These are phyloP conservation scores for Boletus subparvulus DNA, from an alignment of 768 basidiomycete species.

Conservation along the genomic window DNA sequence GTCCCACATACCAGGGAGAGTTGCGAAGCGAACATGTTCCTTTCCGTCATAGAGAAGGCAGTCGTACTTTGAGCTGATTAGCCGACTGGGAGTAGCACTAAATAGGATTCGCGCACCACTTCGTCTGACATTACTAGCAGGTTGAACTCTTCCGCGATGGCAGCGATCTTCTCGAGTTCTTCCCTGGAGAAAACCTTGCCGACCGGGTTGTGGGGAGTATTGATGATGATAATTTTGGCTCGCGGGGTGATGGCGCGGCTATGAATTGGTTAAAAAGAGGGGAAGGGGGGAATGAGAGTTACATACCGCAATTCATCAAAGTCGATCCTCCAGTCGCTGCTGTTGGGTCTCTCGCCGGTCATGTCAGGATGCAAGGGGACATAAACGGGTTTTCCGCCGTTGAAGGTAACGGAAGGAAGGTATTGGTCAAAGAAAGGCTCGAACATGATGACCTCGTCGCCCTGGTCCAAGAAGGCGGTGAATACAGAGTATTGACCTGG, in stretches of 20 bases:
- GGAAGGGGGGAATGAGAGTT: background rate
- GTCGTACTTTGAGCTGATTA: constrained; percentile 66
- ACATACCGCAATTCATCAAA: constrained; percentile 80
- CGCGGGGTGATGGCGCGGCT: constrained; percentile 83
- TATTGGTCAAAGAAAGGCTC: constrained; percentile 99
- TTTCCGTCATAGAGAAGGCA: constrained; percentile 85
- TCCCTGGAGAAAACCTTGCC: constrained; percentile 89
- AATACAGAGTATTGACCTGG: constrained; percentile 90
- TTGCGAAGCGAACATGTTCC: constrained; percentile 91
- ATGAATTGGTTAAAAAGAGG: constrained; percentile 3
- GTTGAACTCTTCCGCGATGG: constrained; percentile 87
- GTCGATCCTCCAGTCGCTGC: constrained; percentile 86
- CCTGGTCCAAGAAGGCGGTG: constrained; percentile 85
- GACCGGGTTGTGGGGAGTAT: constrained; percentile 98
- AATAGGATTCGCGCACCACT: constrained; percentile 63
- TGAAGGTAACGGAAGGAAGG: constrained; percentile 89
- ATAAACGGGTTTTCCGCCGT: constrained; percentile 89
- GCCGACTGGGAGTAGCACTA: background rate
- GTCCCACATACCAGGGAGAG: constrained; percentile 98
- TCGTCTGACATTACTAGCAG: constrained; percentile 93
- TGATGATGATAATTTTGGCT: constrained; percentile 93
- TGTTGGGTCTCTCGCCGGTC: constrained; percentile 47
- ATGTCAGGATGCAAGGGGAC: constrained; percentile 93
- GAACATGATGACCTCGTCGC: constrained; percentile 98
- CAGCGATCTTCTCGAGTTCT: constrained; percentile 85